Evolutionary conservation across 2,329 filamentous ascomycete species (phyloP).

Genomic region (Dryadomyces quercus-mongolicae): DNA sequence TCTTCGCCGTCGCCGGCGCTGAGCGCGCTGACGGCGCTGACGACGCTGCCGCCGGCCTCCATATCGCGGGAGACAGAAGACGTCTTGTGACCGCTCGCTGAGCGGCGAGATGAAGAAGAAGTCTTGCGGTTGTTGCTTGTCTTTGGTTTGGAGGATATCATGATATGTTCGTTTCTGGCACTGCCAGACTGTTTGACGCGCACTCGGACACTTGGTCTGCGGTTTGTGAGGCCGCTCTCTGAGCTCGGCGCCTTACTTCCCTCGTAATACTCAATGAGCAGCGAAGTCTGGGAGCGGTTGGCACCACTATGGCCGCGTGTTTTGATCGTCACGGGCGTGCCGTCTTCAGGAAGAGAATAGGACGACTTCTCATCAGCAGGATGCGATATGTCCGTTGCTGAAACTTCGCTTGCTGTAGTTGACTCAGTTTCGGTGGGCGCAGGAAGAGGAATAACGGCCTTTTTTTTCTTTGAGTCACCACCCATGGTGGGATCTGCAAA

Average conservation of each 20-base stretch:
- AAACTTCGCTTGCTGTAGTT: neutral
- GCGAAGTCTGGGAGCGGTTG: slow-evolving; percentile 68
- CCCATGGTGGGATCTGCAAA: slow-evolving; percentile 11
- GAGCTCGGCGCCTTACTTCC: slow-evolving; percentile 49
- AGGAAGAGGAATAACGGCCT: slow-evolving; percentile 46
- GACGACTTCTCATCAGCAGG: slow-evolving; percentile 59
- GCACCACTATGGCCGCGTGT: slow-evolving; percentile 50
- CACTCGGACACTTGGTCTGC: slow-evolving; percentile 70
- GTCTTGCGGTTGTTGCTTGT: slow-evolving; percentile 45
- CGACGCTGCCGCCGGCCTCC: slow-evolving; percentile 18
- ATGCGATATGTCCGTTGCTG: slow-evolving; percentile 48
- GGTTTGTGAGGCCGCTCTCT: slow-evolving; percentile 40
- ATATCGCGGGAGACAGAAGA: slow-evolving; percentile 12
- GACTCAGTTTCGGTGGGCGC: slow-evolving; percentile 64
- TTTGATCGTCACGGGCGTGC: slow-evolving; percentile 82
- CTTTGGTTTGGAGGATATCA: slow-evolving; percentile 77
- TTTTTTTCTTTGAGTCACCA: slow-evolving; percentile 36
- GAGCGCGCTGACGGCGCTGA: slow-evolving; percentile 18
- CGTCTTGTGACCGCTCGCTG: slow-evolving; percentile 37
- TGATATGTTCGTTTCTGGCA: slow-evolving; percentile 61
- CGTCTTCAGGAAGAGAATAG: slow-evolving; percentile 75
- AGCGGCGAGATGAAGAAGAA: slow-evolving; percentile 37
- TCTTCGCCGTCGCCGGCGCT: slow-evolving; percentile 37
- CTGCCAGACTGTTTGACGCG: slow-evolving; percentile 69
- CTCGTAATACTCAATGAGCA: slow-evolving; percentile 93